Evolutionary conservation across 163 green algal genomes (phyloP), one percentile per base, ranked within the genome.

Genomic region (Volvox carteri): DNA sequence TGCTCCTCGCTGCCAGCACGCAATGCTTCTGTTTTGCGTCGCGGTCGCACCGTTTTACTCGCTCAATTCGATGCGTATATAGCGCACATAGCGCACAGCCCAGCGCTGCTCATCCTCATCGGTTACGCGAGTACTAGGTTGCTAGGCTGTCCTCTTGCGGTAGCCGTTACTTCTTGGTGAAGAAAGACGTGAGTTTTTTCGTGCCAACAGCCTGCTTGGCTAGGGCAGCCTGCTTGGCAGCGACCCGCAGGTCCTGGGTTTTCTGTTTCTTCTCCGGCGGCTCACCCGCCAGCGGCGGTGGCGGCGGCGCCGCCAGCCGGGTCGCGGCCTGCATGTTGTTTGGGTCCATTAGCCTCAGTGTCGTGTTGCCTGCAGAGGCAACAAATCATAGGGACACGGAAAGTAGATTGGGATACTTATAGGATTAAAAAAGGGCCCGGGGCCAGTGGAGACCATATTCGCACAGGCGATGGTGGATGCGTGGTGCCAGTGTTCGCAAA

Each of bases 131-230:
- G 50, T 12, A 58, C 16, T 16, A 58, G 50, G 16, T 58, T 58
- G 50, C 16, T 25, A 58, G 50, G 12, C 16, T 62, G 54, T 65
- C 28, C 54, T 28, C 60, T 39, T 72, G 19, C 37, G 2, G 41
- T 23, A 9, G 2, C 9, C 25, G 0, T 60, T 35, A 86, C 81
- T 88, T 88, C 84, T 89, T 89, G 1, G 72, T 68, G 54, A 89
- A 89, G 70, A 84, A 89, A 8, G 54, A 58, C 19, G 84, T 89
- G 6, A 89, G n/a, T 72, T 89, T 89, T 41, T 89, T 89, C 16
- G 52, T 89, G n/a, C 84, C 84, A 1, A 54, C 84, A 0, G 84
- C 84, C 72, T 89, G 84, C 54, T 89, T 89, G 54, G 84, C 84
- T 0, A 89, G 46, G 8, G 72, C 18, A 21, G 84, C 72, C 84